These are phyloP conservation scores for Rhypophila decipiens DNA, from an alignment of 495 filamentous ascomycete genomes.

Conservation along the genomic window DNA sequence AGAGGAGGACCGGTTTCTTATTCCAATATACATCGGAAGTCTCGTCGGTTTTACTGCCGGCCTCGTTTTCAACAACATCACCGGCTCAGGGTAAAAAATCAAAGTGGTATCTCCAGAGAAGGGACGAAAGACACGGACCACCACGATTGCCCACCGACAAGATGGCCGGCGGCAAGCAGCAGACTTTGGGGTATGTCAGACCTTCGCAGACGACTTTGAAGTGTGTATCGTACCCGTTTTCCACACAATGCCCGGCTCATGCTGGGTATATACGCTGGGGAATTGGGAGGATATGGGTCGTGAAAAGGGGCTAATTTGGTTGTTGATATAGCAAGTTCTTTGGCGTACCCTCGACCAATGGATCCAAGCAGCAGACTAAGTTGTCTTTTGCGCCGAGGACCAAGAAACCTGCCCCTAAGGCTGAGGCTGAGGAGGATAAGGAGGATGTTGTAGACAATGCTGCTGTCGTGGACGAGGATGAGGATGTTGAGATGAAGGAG, in stretches of 20 bases:
- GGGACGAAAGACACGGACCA: too few species aligned
- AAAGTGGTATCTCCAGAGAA: too few species aligned
- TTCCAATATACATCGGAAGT: too few species aligned
- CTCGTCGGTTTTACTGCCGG: not conserved
- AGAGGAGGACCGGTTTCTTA: too few species aligned
- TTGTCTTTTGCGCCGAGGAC: conserved; percentile 56
- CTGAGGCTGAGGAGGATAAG: conserved; percentile 2
- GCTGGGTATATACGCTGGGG: not conserved
- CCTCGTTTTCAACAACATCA: conserved; percentile 4
- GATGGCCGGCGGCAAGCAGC: too few species aligned
- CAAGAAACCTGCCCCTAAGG: conserved; percentile 19
- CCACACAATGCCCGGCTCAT: not conserved
- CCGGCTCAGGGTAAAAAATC: too few species aligned
- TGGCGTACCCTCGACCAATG: conserved; percentile 46
- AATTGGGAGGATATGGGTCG: not conserved
- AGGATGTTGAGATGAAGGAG: conserved; percentile 21
- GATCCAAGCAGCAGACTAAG: conserved; percentile 64
- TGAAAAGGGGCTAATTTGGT: not conserved
- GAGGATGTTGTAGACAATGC: conserved; percentile 20
- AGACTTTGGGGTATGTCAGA: conserved; percentile 89
- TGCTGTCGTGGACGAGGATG: conserved; percentile 20
- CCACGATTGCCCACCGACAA: too few species aligned
- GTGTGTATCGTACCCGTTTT: conserved; percentile 47
- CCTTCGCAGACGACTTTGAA: conserved; percentile 72
- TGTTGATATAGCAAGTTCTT: conserved; percentile 59